Conservation (phyloP, 1,139 yeast genomes). For the Suhomyces wounanorum region DNA sequence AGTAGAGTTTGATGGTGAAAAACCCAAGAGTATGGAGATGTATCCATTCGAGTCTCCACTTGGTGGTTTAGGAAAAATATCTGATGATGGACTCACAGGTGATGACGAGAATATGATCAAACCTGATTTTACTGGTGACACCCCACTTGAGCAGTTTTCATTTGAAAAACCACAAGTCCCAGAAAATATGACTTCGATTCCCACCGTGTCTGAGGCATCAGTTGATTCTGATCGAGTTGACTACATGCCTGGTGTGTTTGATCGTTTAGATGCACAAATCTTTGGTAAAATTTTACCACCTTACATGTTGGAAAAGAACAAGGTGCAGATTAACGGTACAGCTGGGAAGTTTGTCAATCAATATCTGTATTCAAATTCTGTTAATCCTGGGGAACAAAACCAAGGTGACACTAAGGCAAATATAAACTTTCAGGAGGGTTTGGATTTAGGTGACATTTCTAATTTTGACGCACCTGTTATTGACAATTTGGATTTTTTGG, state of each 20-base stretch:
- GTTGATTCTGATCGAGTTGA: conserved; percentile 16
- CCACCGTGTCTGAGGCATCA: conserved; percentile 6
- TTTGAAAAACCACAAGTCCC: neutral
- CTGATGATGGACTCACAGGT: neutral
- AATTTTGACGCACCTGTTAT: conserved; percentile 24
- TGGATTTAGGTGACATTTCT: conserved; percentile 17
- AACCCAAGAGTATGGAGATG: neutral
- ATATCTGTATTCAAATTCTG: neutral
- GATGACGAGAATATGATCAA: neutral
- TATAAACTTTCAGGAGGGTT: neutral
- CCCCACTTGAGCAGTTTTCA: neutral
- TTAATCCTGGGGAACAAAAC: neutral
- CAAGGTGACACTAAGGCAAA: neutral
- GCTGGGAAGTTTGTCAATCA: neutral
- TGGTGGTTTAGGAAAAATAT: conserved; percentile 2
- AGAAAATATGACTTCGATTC: neutral
- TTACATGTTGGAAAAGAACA: conserved; percentile 59
- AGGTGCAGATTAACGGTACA: neutral
- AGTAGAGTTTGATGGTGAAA: neutral
- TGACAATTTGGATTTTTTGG: conserved; percentile 19
- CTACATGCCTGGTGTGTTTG: conserved; percentile 81
- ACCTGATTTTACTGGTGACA: neutral
- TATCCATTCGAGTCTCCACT: conserved; percentile 9
- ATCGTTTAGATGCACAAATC: conserved; percentile 77
- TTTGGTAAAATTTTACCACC: conserved; percentile 86